These are phyloP conservation scores for Acorus calamus DNA, from an alignment of 106 monocot genomes.

Conservation along the genomic window DNA sequence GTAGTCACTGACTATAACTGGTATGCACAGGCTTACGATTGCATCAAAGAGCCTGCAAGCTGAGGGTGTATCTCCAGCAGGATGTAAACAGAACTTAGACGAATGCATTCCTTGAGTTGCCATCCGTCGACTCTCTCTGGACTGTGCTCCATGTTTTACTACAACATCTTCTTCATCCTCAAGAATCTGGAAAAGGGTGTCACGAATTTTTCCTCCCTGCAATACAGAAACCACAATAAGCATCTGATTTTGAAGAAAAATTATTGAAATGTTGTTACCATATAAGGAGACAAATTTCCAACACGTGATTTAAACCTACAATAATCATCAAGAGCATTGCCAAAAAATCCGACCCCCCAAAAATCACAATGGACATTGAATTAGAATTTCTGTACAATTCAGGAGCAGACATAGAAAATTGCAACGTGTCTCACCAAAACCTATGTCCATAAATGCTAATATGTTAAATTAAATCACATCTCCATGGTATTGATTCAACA, in stretches of 20 bases:
- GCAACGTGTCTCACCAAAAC: no score
- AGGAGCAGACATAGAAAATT: no score
- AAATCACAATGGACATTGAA: no score
- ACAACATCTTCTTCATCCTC: slow-evolving; percentile 58
- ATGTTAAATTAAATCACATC: no score
- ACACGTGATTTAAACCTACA: no score
- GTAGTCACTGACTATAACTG: slow-evolving; percentile 77
- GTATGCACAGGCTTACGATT: slow-evolving; percentile 79
- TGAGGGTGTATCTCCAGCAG: slow-evolving; percentile 91
- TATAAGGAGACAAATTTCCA: no score
- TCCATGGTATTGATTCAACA: no score
- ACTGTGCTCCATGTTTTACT: slow-evolving; percentile 85
- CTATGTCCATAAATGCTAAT: no score
- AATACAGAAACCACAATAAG: slow-evolving; percentile 1
- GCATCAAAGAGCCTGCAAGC: slow-evolving; percentile 89
- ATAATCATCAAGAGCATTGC: no score
- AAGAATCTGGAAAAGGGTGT: slow-evolving; percentile 68
- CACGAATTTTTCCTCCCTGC: slow-evolving; percentile 84
- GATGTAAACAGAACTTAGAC: slow-evolving; percentile 83
- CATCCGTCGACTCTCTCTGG: slow-evolving; percentile 71
- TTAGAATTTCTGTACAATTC: no score
- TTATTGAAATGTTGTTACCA: no score
- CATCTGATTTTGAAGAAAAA: neutral
- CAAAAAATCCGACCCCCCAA: no score
- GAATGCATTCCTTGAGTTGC: slow-evolving; percentile 80